Evolutionary conservation across 225 moss, liverwort and hornwort species (phyloP).

Genomic region (Thuidium tamariscinum): DNA sequence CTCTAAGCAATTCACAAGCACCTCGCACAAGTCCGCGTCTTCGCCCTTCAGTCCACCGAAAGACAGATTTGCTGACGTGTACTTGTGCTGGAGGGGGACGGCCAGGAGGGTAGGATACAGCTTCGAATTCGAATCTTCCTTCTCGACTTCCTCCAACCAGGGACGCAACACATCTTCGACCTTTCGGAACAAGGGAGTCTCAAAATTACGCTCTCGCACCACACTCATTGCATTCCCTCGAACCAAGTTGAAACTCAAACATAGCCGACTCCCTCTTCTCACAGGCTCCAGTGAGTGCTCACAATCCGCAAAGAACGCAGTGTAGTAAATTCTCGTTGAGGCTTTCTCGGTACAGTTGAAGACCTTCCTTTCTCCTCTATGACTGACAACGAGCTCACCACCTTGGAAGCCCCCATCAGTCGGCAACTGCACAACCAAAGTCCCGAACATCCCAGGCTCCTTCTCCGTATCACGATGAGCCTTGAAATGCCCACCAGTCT

Average conservation of each 20-base stretch:
- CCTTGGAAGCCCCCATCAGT: background rate
- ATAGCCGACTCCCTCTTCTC: background rate
- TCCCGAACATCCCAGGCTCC: background rate
- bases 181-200: background rate
- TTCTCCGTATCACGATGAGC: background rate
- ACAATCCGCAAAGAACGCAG: background rate
- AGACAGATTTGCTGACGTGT: background rate
- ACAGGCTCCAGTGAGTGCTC: background rate
- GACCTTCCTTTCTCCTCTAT: background rate
- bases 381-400: background rate
- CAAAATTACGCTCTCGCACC: background rate
- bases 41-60: background rate
- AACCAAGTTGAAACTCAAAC: slow-evolving; percentile 11
- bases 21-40: background rate
- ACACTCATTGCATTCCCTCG: background rate
- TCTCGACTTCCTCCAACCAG: background rate
- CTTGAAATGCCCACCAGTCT: background rate
- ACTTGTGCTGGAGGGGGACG: background rate
- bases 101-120: background rate
- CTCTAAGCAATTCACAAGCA: background rate
- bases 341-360: background rate
- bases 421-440: background rate
- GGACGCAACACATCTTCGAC: background rate
- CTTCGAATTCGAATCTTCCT: background rate
- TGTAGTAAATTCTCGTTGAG: background rate